These are phyloP conservation scores for Amorphotheca resinae DNA, from an alignment of 495 filamentous ascomycete species.

Conservation along the genomic window DNA sequence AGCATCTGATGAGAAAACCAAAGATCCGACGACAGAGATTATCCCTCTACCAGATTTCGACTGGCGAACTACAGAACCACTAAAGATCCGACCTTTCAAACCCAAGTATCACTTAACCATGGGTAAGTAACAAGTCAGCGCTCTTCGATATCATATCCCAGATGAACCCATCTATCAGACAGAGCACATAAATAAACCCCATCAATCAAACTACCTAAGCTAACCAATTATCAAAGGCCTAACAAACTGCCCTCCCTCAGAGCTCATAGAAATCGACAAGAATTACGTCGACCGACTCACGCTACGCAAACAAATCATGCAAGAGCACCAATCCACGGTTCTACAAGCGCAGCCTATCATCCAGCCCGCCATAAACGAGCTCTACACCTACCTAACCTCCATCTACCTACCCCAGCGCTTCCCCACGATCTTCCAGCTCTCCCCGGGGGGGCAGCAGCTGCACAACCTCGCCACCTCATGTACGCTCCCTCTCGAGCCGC, in stretches of 20 bases:
- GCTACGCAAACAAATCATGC: constrained; percentile 38
- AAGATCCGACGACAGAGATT: constrained; percentile 1
- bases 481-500: constrained; percentile 29
- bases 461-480: constrained; percentile 34
- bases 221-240: constrained; percentile 12
- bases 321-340: constrained; percentile 33
- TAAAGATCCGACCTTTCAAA: constrained; percentile 55
- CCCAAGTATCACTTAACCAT: constrained; percentile 62
- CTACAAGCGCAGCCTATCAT: constrained; percentile 32
- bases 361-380: constrained; percentile 42
- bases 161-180: too few relatives aligned
- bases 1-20: background rate
- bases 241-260: constrained; percentile 37
- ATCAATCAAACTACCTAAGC: constrained; percentile 1
- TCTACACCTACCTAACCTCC: constrained; percentile 50
- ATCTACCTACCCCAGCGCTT: constrained; percentile 55
- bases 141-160: too few relatives aligned
- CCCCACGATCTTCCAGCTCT: constrained; percentile 45
- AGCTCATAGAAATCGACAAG: constrained; percentile 54
- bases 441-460: constrained; percentile 22
- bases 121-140: constrained; percentile 47
- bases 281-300: constrained; percentile 46
- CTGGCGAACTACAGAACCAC: constrained; percentile 44
- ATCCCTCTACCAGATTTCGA: constrained; percentile 47
- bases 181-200: background rate